These are phyloP conservation scores for Fragosphaeria purpurea DNA, from an alignment of 2,329 filamentous ascomycete species.

Conservation along the genomic window DNA sequence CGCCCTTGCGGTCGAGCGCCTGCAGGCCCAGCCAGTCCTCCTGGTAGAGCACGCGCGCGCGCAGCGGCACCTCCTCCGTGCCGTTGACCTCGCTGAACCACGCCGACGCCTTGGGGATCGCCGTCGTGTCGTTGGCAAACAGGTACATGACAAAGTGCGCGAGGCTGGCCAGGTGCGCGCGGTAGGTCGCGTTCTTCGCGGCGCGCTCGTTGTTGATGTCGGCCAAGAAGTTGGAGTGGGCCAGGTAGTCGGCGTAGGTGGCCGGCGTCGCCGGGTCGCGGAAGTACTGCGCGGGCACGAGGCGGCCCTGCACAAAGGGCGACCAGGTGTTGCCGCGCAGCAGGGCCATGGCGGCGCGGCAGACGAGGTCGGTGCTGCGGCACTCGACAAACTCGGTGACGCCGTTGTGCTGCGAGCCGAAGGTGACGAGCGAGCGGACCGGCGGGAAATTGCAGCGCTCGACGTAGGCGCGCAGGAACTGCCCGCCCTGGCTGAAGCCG, in stretches of 20 bases:
- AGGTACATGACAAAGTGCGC: constrained; percentile 80
- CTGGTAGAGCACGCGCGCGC: constrained; percentile 62
- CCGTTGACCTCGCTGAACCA: constrained; percentile 86
- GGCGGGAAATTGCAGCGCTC: constrained; percentile 74
- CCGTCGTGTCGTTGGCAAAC: constrained; percentile 77
- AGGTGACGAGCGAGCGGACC: constrained; percentile 73
- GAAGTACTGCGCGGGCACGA: constrained; percentile 95
- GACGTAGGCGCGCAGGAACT: constrained; percentile 86
- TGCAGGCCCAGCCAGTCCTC: constrained; percentile 92
- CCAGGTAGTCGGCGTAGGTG: constrained; percentile 64
- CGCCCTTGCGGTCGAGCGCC: constrained; percentile 66
- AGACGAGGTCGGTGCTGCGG: constrained; percentile 62
- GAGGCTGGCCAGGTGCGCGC: constrained; percentile 55
- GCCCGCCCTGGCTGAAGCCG: constrained; percentile 91
- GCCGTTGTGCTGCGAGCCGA: constrained; percentile 86
- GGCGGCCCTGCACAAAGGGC: constrained; percentile 60
- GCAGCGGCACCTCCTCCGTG: constrained; percentile 56
- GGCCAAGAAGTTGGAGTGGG: constrained; percentile 76
- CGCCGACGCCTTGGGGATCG: constrained; percentile 78
- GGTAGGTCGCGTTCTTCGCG: constrained; percentile 65
- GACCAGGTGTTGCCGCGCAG: constrained; percentile 76
- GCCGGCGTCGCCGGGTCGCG: constrained; percentile 55
- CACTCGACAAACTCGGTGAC: constrained; percentile 77
- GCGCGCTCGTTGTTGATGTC: constrained; percentile 90
- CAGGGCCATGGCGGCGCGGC: constrained; percentile 67